Evolutionary conservation across 208 protist species (phyloP).

Genomic region (Novymonas esmeraldas): DNA sequence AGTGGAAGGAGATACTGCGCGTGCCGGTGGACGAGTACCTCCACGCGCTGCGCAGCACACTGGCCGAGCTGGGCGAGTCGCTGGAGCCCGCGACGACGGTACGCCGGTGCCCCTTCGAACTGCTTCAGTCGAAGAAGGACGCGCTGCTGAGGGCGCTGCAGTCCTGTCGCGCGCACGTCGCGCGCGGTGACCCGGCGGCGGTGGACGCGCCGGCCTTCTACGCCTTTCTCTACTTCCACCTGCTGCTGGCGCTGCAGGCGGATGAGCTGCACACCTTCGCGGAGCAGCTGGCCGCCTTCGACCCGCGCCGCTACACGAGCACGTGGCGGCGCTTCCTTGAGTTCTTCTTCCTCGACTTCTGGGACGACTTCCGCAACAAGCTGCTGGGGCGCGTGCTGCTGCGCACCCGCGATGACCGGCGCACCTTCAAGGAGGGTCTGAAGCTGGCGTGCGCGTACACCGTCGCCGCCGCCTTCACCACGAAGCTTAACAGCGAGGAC

Average conservation of each 20-base stretch:
- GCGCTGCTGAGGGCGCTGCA: conserved; percentile 31
- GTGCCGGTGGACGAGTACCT: conserved; percentile 40
- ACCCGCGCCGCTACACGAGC: conserved; percentile 38
- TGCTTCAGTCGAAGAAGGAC: conserved; percentile 40
- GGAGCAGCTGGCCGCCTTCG: conserved; percentile 52
- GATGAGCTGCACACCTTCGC: conserved; percentile 57
- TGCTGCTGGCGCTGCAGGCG: conserved; percentile 48
- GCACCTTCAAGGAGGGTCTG: conserved; percentile 55
- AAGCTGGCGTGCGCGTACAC: conserved; percentile 57
- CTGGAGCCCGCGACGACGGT: conserved; percentile 37
- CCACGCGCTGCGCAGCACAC: conserved; percentile 24
- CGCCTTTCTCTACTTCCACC: conserved; percentile 57
- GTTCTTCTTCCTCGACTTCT: conserved; percentile 60
- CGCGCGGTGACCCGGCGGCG: conserved; percentile 1
- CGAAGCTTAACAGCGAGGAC: conserved; percentile 43
- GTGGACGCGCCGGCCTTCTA: conserved; percentile 45
- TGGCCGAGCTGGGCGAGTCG: conserved; percentile 27
- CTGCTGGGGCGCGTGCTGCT: conserved; percentile 53
- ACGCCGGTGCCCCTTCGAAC: conserved; percentile 29
- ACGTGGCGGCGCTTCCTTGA: conserved; percentile 33
- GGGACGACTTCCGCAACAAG: conserved; percentile 39
- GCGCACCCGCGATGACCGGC: conserved; percentile 37
- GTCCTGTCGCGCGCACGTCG: conserved; percentile 6
- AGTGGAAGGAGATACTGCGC: conserved; percentile 31
- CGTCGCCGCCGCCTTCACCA: conserved; percentile 40